Conservation (phyloP, 129 eudicot genomes). For the Calendula officinalis region DNA sequence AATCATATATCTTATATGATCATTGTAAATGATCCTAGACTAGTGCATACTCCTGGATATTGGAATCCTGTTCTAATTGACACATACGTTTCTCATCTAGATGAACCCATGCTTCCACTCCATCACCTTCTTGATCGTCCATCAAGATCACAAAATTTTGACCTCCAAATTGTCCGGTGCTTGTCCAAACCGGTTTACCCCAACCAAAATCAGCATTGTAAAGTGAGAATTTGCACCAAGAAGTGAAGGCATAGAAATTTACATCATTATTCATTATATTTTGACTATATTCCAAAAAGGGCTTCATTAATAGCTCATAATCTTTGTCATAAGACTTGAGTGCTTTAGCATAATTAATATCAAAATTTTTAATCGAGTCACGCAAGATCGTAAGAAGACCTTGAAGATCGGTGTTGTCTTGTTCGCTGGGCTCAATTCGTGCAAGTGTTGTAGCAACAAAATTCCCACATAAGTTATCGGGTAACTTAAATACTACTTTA, state of each 20-base stretch:
- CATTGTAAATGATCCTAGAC: not conserved
- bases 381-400: not conserved
- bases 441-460: not conserved
- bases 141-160: not conserved
- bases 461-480: not conserved
- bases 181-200: not conserved
- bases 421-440: not conserved
- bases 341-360: not conserved
- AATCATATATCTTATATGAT: not conserved
- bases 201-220: not conserved
- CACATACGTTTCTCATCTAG: not conserved
- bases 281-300: not conserved
- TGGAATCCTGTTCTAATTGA: not conserved
- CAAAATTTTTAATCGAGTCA: not conserved
- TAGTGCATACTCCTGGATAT: not conserved
- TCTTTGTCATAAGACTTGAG: not conserved
- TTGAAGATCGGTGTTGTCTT: not conserved
- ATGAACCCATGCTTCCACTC: not conserved
- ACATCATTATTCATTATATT: not conserved
- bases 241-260: not conserved
- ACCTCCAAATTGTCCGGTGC: not conserved
- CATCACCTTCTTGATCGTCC: constrained; percentile 4
- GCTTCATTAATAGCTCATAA: not conserved
- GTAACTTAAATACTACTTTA: not conserved
- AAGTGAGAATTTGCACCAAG: constrained; percentile 3